Percentiles rank a stretch among this genome's conserved stretches.
These are phyloP conservation scores for Flaveria linearis DNA, from an alignment of 129 eudicot species.

Conservation along the genomic window DNA sequence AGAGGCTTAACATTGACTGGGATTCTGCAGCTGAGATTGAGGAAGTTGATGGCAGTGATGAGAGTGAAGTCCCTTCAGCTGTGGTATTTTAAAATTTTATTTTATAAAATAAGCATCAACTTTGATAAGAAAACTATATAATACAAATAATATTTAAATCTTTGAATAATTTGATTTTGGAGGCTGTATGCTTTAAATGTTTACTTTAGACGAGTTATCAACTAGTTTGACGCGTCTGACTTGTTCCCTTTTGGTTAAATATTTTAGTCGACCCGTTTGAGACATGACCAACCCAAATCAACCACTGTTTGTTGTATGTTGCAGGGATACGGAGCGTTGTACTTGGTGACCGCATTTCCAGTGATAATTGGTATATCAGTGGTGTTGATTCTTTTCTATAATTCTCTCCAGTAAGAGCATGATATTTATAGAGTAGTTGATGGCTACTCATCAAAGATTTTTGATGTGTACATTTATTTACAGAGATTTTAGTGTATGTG, in stretches of 20 bases:
- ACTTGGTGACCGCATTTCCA: conserved; percentile 84
- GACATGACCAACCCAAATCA: not conserved
- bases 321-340: conserved; percentile 92
- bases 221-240: not conserved
- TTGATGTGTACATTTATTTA: conserved; percentile 17
- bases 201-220: not conserved
- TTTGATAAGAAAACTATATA: too few relatives aligned
- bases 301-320: conserved; percentile 22
- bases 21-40: too few relatives aligned
- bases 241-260: too few relatives aligned
- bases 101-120: too few relatives aligned
- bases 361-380: conserved; percentile 90
- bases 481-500: conserved; percentile 18
- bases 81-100: too few relatives aligned
- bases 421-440: conserved; percentile 29
- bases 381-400: conserved; percentile 84
- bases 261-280: not conserved
- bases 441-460: conserved; percentile 23
- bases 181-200: not conserved
- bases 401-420: conserved; percentile 69
- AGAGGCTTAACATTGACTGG: too few relatives aligned
- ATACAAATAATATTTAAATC: too few relatives aligned
- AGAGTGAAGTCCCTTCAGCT: too few relatives aligned
- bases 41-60: too few relatives aligned
- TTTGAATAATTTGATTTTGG: not conserved